Percentiles rank a stretch among this genome's conserved stretches.
These are phyloP conservation scores for Ophiostoma australiae DNA, from an alignment of 2,329 filamentous ascomycete species.

Conservation along the genomic window DNA sequence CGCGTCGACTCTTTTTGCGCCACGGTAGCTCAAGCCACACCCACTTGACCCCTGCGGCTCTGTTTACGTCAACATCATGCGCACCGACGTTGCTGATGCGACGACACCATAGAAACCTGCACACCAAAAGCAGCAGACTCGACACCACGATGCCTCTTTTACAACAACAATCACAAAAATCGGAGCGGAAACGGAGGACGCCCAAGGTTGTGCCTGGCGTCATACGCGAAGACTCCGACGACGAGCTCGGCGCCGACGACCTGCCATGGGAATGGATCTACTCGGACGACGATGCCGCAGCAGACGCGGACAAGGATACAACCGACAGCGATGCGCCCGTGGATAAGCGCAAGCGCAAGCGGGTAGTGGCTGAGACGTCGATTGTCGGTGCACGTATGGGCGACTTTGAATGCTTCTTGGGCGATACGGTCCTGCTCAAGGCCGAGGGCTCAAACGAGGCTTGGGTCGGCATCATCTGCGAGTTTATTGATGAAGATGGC, in stretches of 20 bases:
- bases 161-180: constrained; percentile 15
- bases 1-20: constrained; percentile 15
- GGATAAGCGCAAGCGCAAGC: constrained; percentile 35
- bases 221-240: constrained; percentile 74
- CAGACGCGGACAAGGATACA: constrained; percentile 2
- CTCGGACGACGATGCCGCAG: constrained; percentile 33
- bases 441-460: constrained; percentile 80
- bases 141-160: constrained; percentile 26
- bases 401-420: constrained; percentile 70
- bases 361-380: constrained; percentile 36
- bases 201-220: constrained; percentile 48
- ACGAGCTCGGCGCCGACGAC: constrained; percentile 73
- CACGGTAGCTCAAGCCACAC: constrained; percentile 9
- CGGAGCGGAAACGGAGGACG: constrained; percentile 19
- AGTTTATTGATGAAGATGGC: constrained; percentile 66
- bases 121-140: neutral
- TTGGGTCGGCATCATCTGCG: constrained; percentile 86
- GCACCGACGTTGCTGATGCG: neutral
- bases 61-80: neutral
- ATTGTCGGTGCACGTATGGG: constrained; percentile 84
- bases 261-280: constrained; percentile 79
- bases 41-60: constrained; percentile 7
- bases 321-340: neutral
- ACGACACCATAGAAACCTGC: neutral
- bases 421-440: constrained; percentile 81